Evolutionary conservation across 1,284 basidiomycete genomes (phyloP).

Genomic region (Marasmius fiardii): DNA sequence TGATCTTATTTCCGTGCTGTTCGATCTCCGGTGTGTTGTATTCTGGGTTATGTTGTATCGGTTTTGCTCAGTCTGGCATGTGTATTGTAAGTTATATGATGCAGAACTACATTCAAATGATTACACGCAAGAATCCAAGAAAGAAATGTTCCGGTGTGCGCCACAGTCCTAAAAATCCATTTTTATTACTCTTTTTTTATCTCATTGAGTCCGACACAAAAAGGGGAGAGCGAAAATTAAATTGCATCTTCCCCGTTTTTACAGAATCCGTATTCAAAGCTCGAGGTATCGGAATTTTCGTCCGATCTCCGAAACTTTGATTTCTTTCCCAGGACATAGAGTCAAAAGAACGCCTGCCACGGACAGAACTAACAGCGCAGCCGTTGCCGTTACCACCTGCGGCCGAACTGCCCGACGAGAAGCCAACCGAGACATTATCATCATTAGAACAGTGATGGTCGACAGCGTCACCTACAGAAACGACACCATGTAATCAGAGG

Average conservation of each 20-base stretch:
- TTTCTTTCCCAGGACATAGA: neutral
- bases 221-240: neutral
- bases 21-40: neutral
- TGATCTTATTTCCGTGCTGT: neutral
- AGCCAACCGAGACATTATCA: neutral
- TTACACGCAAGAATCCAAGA: neutral
- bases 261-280: neutral
- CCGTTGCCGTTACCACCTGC: neutral
- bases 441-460: neutral
- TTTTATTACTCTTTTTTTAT: neutral
- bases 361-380: neutral
- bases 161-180: neutral
- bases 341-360: neutral
- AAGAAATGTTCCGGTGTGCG: neutral
- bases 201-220: neutral
- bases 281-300: neutral
- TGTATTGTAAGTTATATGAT: neutral
- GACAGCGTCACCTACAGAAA: neutral
- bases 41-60: neutral
- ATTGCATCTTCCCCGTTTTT: neutral
- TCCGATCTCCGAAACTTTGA: neutral
- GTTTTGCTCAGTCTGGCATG: neutral
- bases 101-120: neutral
- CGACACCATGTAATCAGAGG: neutral
- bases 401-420: neutral